Percentiles rank a stretch among this genome's conserved stretches.
Evolutionary conservation across 2,329 filamentous ascomycete species (phyloP).

Genomic region (Colletotrichum musae): DNA sequence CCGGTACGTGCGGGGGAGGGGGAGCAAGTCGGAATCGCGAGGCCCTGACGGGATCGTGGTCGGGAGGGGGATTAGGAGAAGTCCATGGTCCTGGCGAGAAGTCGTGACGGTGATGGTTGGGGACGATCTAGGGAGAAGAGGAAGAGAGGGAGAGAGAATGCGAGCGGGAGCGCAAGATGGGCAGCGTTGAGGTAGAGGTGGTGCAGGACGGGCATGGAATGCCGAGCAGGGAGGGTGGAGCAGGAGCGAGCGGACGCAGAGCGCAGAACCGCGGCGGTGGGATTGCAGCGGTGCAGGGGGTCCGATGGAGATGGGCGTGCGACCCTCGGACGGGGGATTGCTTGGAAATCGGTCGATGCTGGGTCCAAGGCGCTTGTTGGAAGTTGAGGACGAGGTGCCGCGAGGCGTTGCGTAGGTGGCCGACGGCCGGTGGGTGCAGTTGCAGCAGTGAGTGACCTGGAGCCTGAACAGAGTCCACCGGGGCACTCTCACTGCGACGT

Average conservation of each 20-base stretch:
- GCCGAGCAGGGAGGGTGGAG: constrained; percentile 40
- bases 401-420: constrained; percentile 15
- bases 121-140: constrained; percentile 15
- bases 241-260: constrained; percentile 35
- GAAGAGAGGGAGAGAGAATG: too few relatives aligned
- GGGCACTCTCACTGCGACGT: too few relatives aligned
- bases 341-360: constrained; percentile 41
- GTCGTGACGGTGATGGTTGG: constrained; percentile 16
- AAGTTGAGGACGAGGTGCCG: too few relatives aligned
- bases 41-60: constrained; percentile 37
- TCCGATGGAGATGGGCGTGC: constrained; percentile 15
- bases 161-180: too few relatives aligned
- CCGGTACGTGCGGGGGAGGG: constrained; percentile 37
- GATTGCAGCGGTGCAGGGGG: constrained; percentile 25
- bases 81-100: constrained; percentile 28
- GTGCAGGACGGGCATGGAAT: constrained; percentile 23
- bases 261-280: too few relatives aligned
- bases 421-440: neutral
- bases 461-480: too few relatives aligned
- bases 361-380: constrained; percentile 7
- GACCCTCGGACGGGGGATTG: constrained; percentile 34
- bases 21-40: constrained; percentile 39
- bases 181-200: constrained; percentile 19
- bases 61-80: constrained; percentile 32
- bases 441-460: too few relatives aligned